These are phyloP conservation scores for Pharus latifolius DNA, from an alignment of 176 grass and related monocot genomes.

Conservation along the genomic window DNA sequence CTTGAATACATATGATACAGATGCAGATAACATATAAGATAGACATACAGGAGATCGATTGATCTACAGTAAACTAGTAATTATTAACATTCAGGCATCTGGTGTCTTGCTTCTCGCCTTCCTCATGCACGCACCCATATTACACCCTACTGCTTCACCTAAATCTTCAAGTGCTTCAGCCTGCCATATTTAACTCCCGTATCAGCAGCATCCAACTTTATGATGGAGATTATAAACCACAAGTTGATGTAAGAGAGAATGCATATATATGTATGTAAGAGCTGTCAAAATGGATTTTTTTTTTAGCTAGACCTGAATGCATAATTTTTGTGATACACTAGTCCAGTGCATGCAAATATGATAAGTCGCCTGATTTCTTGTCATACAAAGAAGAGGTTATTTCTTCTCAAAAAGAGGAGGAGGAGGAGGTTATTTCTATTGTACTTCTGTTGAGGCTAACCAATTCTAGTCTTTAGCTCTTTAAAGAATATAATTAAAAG, in stretches of 20 bases:
- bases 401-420: no score
- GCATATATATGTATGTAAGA: neutral
- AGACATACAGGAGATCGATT: constrained; percentile 5
- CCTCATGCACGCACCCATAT: neutral
- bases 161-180: constrained; percentile 56
- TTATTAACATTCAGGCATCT: constrained; percentile 3
- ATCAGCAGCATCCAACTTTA: neutral
- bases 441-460: no score
- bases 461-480: no score
- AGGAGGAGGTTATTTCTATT: no score
- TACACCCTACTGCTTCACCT: neutral
- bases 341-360: neutral
- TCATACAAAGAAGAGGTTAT: no score
- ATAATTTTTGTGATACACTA: neutral
- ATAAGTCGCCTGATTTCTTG: no score
- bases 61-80: neutral
- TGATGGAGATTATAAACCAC: neutral
- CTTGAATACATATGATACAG: neutral
- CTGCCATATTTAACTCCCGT: constrained; percentile 4
- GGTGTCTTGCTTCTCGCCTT: neutral
- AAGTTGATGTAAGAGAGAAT: neutral
- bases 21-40: neutral
- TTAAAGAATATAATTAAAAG: no score
- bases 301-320: neutral
- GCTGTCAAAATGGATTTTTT: neutral